A percentile compares a stretch with the other conserved stretches of the same genome.
Conservation (phyloP, 768 basidiomycete species). For the Auriscalpium microsporum region DNA sequence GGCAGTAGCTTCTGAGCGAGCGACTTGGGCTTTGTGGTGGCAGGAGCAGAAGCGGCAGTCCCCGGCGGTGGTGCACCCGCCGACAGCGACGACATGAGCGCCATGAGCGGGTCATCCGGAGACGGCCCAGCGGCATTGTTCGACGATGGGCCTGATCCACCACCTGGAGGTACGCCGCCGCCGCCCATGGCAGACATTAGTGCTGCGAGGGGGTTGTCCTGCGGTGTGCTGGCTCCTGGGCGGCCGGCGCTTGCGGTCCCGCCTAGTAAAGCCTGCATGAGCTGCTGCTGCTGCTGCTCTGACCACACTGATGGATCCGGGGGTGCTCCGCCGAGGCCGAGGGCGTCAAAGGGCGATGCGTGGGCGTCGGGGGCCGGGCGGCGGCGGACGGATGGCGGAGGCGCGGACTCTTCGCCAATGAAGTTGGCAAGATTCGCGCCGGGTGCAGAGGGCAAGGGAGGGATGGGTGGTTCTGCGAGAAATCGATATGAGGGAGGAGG, state of each 20-base stretch:
- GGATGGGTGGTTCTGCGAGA: conserved; percentile 32
- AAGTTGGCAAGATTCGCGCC: conserved; percentile 24
- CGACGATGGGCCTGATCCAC: not conserved
- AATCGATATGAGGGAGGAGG: not conserved
- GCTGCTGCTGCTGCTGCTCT: conserved; percentile 58
- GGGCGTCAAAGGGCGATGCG: conserved; percentile 15
- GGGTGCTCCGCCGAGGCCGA: conserved; percentile 16
- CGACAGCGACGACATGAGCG: conserved; percentile 24
- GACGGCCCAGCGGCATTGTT: not conserved
- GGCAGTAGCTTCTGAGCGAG: conserved; percentile 54
- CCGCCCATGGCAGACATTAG: conserved; percentile 22
- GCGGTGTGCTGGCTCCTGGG: not conserved
- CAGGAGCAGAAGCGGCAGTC: not conserved
- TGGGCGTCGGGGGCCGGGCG: conserved; percentile 20
- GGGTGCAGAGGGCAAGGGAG: conserved; percentile 23
- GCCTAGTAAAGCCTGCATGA: conserved; percentile 57
- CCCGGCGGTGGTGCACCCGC: conserved; percentile 10
- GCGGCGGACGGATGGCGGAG: conserved; percentile 21
- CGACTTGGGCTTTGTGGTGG: conserved; percentile 25
- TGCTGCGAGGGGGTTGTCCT: conserved; percentile 25
- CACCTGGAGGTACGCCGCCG: not conserved
- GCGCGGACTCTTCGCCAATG: conserved; percentile 28
- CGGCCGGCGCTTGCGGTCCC: conserved; percentile 8
- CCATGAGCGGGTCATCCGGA: conserved; percentile 23
- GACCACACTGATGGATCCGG: conserved; percentile 57